Conservation (phyloP, 495 filamentous ascomycete genomes). For the Penicillium steckii region DNA sequence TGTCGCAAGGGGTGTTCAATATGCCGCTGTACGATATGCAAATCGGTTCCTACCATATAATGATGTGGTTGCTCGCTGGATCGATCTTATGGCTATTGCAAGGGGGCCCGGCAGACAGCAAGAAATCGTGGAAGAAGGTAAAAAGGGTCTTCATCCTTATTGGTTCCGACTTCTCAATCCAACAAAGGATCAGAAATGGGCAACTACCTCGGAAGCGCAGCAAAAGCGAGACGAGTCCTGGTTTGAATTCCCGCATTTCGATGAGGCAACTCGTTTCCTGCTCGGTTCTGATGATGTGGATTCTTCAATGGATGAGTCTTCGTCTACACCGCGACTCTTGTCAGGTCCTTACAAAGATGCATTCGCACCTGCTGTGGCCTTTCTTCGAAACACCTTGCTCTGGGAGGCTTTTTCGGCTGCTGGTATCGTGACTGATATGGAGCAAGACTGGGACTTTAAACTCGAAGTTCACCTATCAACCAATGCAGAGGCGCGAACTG, state of each 20-base stretch:
- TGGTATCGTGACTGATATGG: slow-evolving; percentile 51
- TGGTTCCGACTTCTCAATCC: slow-evolving; percentile 70
- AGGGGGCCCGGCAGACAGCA: slow-evolving; percentile 60
- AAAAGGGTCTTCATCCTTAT: slow-evolving; percentile 80
- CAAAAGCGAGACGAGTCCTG: slow-evolving; percentile 26
- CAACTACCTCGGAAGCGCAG: slow-evolving; percentile 1
- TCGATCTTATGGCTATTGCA: slow-evolving; percentile 77
- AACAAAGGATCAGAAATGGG: slow-evolving; percentile 30
- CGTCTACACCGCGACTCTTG: slow-evolving; percentile 24
- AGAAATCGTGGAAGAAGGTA: slow-evolving; percentile 87
- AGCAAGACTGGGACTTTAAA: slow-evolving; percentile 83
- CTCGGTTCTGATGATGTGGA: slow-evolving; percentile 23
- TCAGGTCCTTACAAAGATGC: slow-evolving; percentile 37
- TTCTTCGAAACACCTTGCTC: slow-evolving; percentile 71
- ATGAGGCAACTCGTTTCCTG: slow-evolving; percentile 34
- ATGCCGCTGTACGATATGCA: slow-evolving; percentile 82
- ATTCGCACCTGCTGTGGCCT: slow-evolving; percentile 62
- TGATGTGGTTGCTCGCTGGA: slow-evolving; percentile 81
- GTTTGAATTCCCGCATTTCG: slow-evolving; percentile 47
- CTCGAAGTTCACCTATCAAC: slow-evolving; percentile 67
- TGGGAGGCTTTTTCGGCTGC: slow-evolving; percentile 63
- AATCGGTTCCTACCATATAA: slow-evolving; percentile 83
- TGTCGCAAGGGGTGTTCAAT: slow-evolving; percentile 65
- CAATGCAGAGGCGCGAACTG: slow-evolving; percentile 57
- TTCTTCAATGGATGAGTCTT: slow-evolving; percentile 17